Evolutionary conservation across 2,329 filamentous ascomycete genomes (phyloP), one percentile per base, ranked within the genome.

Genomic region (Colletotrichum plurivorum): DNA sequence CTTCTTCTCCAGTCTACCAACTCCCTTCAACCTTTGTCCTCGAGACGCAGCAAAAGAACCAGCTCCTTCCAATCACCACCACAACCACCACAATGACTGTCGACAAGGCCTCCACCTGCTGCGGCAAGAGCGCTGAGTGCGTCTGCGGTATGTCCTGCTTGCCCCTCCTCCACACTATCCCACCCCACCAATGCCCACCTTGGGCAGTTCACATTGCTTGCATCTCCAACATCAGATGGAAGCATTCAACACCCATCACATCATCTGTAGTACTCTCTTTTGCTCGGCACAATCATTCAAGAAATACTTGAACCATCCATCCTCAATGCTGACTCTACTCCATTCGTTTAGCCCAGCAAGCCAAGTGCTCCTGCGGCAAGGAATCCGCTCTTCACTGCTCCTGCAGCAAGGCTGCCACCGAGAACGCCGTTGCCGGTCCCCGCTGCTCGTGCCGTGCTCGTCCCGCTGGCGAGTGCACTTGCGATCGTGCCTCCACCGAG

Each of bases 291-390:
- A 49, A 9, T 4, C 18, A 22, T 12, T 22, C 5, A 20, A 22
- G 8, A 20, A 20, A 20, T 13, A n/a, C 13, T 46, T 18, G 4
- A 6, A n/a, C 18, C 45, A 52, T 39, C 4, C 20, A 51, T 43
- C 20, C 45, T 16, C 4, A 51, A 63, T 15, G 27, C 67, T 69
- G 36, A 69, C 56, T 18, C n/a, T 39, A 8, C 41, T 27, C 16
- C 5, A 64, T 61, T 22, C 20, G 52, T 53, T 73, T 76, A 89
- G 89, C 89, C 74, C 81, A 89, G 75, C 86, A 91, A 81, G 90
- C 90, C 9, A 91, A 86, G 69, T 97, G 94, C 89, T 97, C 94
- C 16, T 98, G 95, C 80, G 95, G 95, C 78, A 90, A 97, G 85
- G 88, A 96, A 79, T 89, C 90, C 4, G 95, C 95, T 57, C 89